phyloP scores from a whole-genome alignment of 2,329 filamentous ascomycete species.

The Zalaria sp. region DNA sequence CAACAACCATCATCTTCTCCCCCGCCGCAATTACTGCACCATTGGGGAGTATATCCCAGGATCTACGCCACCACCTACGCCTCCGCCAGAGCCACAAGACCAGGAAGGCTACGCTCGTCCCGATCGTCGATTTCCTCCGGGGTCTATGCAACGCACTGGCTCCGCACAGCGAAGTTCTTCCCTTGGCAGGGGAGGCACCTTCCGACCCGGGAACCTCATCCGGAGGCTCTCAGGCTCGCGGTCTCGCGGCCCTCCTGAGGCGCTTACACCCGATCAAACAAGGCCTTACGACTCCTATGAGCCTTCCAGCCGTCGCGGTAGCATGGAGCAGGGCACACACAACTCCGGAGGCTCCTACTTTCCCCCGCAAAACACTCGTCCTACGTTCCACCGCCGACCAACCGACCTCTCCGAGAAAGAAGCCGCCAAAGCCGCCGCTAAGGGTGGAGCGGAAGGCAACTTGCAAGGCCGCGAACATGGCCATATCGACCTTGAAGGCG shows the following conservation, averaged over 20 bases:
- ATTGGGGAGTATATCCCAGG: constrained; percentile 76
- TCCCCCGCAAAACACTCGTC: constrained; percentile 10
- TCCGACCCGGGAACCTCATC: constrained; percentile 25
- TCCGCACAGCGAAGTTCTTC: constrained; percentile 10
- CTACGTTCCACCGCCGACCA: constrained; percentile 30
- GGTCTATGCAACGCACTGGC: constrained; percentile 18
- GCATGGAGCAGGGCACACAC: background rate
- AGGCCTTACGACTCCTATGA: background rate
- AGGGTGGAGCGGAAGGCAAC: constrained; percentile 42
- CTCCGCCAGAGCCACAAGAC: constrained; percentile 25
- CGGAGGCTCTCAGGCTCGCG: constrained; percentile 24
- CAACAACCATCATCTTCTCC: constrained; percentile 82
- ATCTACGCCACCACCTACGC: constrained; percentile 56
- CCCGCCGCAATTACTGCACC: constrained; percentile 89
- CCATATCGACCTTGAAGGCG: constrained; percentile 62
- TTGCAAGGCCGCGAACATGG: constrained; percentile 38
- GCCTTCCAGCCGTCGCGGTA: background rate
- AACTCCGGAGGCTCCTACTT: constrained; percentile 4
- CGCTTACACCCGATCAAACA: constrained; percentile 7
- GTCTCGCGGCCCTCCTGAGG: constrained; percentile 8
- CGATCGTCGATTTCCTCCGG: constrained; percentile 14
- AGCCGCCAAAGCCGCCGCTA: constrained; percentile 18
- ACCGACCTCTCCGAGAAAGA: constrained; percentile 27
- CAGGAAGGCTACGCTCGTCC: background rate
- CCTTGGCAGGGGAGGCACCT: constrained; percentile 10